Conservation (phyloP, 176 grass and related monocot genomes). For the Luzula sylvatica region DNA sequence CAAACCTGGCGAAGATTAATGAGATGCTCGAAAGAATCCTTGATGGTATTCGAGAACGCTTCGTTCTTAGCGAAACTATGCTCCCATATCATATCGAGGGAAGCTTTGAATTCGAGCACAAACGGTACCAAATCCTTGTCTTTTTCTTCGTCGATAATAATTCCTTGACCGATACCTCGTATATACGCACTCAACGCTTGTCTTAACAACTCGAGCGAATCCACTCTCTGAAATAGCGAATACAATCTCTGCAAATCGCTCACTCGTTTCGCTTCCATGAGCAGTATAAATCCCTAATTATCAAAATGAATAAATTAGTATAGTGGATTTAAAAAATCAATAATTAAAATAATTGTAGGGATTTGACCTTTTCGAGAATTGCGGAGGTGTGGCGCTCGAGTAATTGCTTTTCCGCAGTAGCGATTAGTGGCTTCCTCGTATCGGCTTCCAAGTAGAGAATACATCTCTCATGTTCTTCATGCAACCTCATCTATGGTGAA, state of each 20-base stretch:
- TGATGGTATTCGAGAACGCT: slow-evolving; percentile 89
- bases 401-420: slow-evolving; percentile 87
- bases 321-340: too few relatives aligned
- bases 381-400: slow-evolving; percentile 74
- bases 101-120: slow-evolving; percentile 88
- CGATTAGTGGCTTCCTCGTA: slow-evolving; percentile 80
- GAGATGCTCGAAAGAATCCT: slow-evolving; percentile 97
- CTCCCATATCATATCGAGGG: slow-evolving; percentile 92
- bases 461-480: slow-evolving; percentile 97
- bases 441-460: slow-evolving; percentile 86
- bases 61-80: slow-evolving; percentile 96
- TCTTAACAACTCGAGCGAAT: slow-evolving; percentile 82
- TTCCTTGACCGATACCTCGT: slow-evolving; percentile 59
- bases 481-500: slow-evolving; percentile 63
- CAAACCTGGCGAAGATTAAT: slow-evolving; percentile 97
- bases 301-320: not conserved
- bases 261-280: slow-evolving; percentile 97
- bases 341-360: not conserved
- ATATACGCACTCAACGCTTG: slow-evolving; percentile 88
- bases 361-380: slow-evolving; percentile 86
- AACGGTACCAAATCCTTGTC: slow-evolving; percentile 91
- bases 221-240: slow-evolving; percentile 87
- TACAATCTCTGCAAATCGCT: slow-evolving; percentile 77
- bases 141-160: slow-evolving; percentile 98
- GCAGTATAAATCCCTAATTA: slow-evolving; percentile 71